Base-by-base conservation (phyloP, 1,284 basidiomycete genomes). In the Earliella scabrosa region DNA sequence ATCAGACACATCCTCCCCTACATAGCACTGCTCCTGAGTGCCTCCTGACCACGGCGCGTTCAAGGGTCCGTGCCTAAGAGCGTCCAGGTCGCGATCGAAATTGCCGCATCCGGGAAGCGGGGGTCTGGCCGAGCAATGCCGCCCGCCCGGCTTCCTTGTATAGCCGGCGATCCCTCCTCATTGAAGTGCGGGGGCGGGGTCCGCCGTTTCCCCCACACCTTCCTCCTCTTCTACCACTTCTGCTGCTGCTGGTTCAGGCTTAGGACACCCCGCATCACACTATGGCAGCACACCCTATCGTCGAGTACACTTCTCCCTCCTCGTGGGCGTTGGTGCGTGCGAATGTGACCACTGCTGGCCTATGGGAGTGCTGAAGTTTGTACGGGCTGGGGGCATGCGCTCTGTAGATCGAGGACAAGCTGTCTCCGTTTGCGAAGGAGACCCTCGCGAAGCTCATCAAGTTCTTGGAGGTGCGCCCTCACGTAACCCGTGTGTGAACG, bases 351-450 rank as follows among this genome's bases (percentile, higher is more conserved):
- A 2, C 13, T 24, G 36, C 5, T 2, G 20, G 21, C 8, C 16
- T 18, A 31, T 16, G 23, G 32, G 32, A 47, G 16, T 34, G 32
- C 45, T 47, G 45, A 47, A 24, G 23, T 21, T 14, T 20, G 8
- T 11, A 1, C 20, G 32, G 32, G 26, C 9, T 27, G n/a, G 10
- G 18, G 38, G 31, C 13, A 27, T 34, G 10, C 10, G 13, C 9
- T 14, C 14, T 66, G 34, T 34, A 96, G 93, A 78, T 96, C 54
- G 92, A 95, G 77, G 90, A 93, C 79, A 93, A 92, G 75, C 91
- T 98, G 82, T 92, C 92, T 6, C 83, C 88, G 11, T 92, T 83
- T 66, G 97, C 88, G 35, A 96, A 95, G 76, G 87, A 95, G 65
- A 90, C 86, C 5, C 81, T 98, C 44, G 80, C 85, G 48, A 95